Percentiles rank a stretch among this genome's conserved stretches.
Evolutionary conservation across 352 stramenopile genomes (phyloP).

Genomic region (Globisporangium canariense): DNA sequence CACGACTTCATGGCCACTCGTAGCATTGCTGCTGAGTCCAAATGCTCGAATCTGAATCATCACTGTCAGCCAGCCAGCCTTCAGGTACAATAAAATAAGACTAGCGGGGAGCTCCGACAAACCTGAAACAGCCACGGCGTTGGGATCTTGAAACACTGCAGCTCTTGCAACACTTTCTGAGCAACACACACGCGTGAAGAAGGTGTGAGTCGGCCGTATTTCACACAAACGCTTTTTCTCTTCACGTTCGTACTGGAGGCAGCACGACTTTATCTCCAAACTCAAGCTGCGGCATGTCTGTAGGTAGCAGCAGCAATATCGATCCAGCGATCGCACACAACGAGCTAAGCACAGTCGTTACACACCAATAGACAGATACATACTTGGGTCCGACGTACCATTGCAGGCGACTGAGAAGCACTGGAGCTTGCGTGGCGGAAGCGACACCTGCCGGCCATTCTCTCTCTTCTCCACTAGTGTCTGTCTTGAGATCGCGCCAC

Average conservation of each 20-base stretch:
- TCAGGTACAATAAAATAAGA: not conserved
- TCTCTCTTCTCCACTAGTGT: not conserved
- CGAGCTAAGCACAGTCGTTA: not conserved
- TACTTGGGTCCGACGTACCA: constrained; percentile 20
- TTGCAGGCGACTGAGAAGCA: constrained; percentile 62
- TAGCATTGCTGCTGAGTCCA: not conserved
- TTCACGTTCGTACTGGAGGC: constrained; percentile 29
- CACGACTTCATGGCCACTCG: too few relatives aligned
- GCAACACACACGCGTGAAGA: not conserved
- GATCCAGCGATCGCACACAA: not conserved
- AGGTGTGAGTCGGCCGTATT: not conserved
- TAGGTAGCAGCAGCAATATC: not conserved
- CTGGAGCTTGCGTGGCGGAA: constrained; percentile 36
- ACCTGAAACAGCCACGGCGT: constrained; percentile 56
- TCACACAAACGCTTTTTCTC: too few relatives aligned
- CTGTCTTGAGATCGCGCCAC: not conserved
- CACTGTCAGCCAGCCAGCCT: too few relatives aligned
- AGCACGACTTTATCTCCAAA: constrained; percentile 68
- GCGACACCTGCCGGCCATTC: not conserved
- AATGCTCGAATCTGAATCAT: constrained; percentile 23
- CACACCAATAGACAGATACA: not conserved
- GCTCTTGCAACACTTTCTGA: constrained; percentile 47
- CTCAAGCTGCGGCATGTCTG: constrained; percentile 62
- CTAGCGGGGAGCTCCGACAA: not conserved
- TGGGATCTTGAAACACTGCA: constrained; percentile 52